Evolutionary conservation across 2,329 filamentous ascomycete genomes (phyloP), one percentile per base, ranked within the genome.

Genomic region (Curvularia spicifera): DNA sequence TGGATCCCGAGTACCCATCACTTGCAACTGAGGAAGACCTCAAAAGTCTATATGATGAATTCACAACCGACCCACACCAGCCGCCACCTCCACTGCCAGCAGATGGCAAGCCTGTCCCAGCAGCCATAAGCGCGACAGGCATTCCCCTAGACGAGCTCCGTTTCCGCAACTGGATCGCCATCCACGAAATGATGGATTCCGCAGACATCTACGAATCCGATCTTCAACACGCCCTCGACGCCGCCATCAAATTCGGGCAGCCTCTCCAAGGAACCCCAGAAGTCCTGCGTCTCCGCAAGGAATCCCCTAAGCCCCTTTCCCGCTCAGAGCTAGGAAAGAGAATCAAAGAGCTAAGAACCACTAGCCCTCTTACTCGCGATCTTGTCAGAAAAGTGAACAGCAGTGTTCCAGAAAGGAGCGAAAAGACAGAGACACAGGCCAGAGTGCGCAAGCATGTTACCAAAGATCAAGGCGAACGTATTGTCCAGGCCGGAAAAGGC

Each of bases 131-230:
- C 39, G 42, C 72, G 2, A 79, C 78, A 1, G 78, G 78, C 13
- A 75, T 82, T 29, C 73, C 79, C 0, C 66, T 83, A 13, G 78
- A 77, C 39, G 74, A 79, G 22, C 69, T 83, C 13, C 78, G 82
- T 37, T 84, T 80, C 67, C 75, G 78, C 57, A 83, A 83, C 57
- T 85, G 83, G 83, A 72, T 77, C 47, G 71, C 71, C 7, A 72
- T 84, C 46, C 80, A 81, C 51, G 76, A 80, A 49, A 70, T 84
- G 51, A 74, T 84, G 59, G 68, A 66, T 22, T 66, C 76, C 15
- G 78, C 78, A 9, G 71, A 77, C 51, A 47, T 51, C 7, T 60
- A 61, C 49, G 61, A 74, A 24, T 43, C 47, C 3, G 49, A 49
- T 6, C 46, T 57, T 4, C 42, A 53, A 37, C 15, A 20, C 18